Evolutionary conservation across 768 basidiomycete species (phyloP), one percentile per base, ranked within the genome.

Genomic region (Mycena galericulata): DNA sequence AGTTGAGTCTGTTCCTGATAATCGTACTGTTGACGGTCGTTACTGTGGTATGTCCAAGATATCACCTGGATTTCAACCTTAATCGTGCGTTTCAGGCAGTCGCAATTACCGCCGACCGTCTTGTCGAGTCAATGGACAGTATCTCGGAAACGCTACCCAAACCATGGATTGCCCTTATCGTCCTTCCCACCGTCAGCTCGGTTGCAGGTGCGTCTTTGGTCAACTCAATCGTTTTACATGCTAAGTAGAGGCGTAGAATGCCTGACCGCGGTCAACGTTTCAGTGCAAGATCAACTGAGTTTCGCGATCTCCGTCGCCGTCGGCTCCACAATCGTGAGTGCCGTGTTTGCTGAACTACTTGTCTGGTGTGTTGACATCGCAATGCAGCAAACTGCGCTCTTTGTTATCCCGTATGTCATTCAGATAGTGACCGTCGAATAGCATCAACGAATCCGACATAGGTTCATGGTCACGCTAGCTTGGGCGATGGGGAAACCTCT

Each of bases 241-340:
- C n/a, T n/a, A n/a, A n/a, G n/a, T n/a, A n/a, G n/a, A n/a, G n/a
- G n/a, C n/a, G n/a, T 78, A 88, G 96, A 98, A 80, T 95, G 94
- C 71, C 88, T 96, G 62, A 97, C 93, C 8, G 95, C 95, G 14
- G 87, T 98, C 68, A 94, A 91, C 40, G 93, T 94, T n/a, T 95
- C 96, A 0, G 91, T 94, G 55, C 90, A 92, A 79, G 89, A 91
- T 74, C 93, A 94, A 76, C 83, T 97, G 45, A 90, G 92, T 58
- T 85, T 97, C 20, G 93, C 92, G 65, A 87, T 96, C 65, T 92
- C 92, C 49, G 92, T 96, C 22, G 92, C 95, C 20, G 91, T 95
- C 43, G 92, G 93, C 27, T 91, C 91, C 20, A 89, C 90, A 18
- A 90, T 92, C 70, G 90, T 92, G 67, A 72, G 90, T 26, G 3